Evolutionary conservation across 352 stramenopile species (phyloP), one percentile per base, ranked within the genome.

Genomic region (Pythium myriotylum): DNA sequence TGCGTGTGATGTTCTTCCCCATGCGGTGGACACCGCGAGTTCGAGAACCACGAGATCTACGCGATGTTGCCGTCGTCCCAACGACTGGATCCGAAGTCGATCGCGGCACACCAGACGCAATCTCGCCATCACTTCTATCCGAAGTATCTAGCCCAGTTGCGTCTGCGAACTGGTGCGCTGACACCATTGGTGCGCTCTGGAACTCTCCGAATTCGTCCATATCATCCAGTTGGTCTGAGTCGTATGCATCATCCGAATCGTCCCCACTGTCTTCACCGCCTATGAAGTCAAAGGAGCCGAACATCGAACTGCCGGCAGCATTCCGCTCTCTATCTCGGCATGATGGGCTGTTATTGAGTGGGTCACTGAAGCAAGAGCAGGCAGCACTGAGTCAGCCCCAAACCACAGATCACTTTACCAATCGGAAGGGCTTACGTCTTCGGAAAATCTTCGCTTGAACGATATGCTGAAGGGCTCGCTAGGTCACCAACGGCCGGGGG

Each of bases 261-360:
- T 94, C 83, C 0, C 86, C 82, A 48, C 86, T 94, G 54, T 94
- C 81, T 76, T 91, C 85, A 7, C 86, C 86, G 4, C 84, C 84
- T 37, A 94, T 79, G 32, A 92, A 93, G 48, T 92, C 86, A 39
- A 93, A 94, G n/a, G 80, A 90, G 20, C 72, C 78, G 46, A 86
- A 80, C 10, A 71, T 59, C 17, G 51, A 39, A 22, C 79, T 81
- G 9, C 65, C 72, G 17, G 49, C 50, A 13, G 32, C 46, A 26
- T 45, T 62, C 33, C 39, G 56, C 22, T 67, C 54, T 14, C 53
- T 53, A 24, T 77, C 76, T 17, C 77, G 77, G 33, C 68, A 90
- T 14, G 83, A 91, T 2, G 82, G 82, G 60, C 85, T 94, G 68
- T 74, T 80, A 59, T 91, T 94, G n/a, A 92, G 70, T 22, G 75